Evolutionary conservation across 2,329 filamentous ascomycete genomes (phyloP), one percentile per base, ranked within the genome.

Genomic region (Beauveria sp.): DNA sequence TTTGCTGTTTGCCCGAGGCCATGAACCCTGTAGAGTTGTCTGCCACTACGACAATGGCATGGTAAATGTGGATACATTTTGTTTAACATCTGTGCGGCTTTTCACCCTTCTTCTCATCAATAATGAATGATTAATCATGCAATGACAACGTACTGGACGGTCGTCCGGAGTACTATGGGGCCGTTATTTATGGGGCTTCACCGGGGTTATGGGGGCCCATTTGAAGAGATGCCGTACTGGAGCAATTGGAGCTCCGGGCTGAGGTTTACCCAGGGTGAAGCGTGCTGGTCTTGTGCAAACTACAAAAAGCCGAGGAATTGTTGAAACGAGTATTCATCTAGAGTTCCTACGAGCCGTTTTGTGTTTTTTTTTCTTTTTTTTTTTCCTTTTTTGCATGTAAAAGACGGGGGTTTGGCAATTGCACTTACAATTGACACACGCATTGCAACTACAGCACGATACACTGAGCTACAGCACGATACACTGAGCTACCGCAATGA

Each of bases 131-230:
- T 34, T 34, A 5, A 34, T 34, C 30, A 34, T 34, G 30, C 30
- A 14, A 5, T 34, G 30, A 10, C 16, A 28, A 18, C 8, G 22
- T 34, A 34, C 22, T 55, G 37, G 16, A 26, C 24, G 40, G 40
- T 43, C 53, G 51, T 44, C 53, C 53, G 53, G 40, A 44, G 37
- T 12, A 24, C 53, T 55, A 41, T 22, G 53, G 53, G 53, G 53
- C 53, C 53, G 53, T 44, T 20, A 20, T 44, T 12, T 55, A 55
- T 46, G 53, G 53, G 40, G 26, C 40, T 37, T 3, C 24, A 14
- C 14, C 30, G 46, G 46, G 10, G 46, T 22, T 6, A 24, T 22
- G n/a, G 30, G 20, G 50, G 30, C 30, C 26, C 2, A 6, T 30
- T 28, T 18, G 47, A 47, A 24, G 22, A 24, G 24, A 24, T 20